Evolutionary conservation across 495 filamentous ascomycete species (phyloP), one percentile per base, ranked within the genome.

Genomic region (Neurospora sp.): DNA sequence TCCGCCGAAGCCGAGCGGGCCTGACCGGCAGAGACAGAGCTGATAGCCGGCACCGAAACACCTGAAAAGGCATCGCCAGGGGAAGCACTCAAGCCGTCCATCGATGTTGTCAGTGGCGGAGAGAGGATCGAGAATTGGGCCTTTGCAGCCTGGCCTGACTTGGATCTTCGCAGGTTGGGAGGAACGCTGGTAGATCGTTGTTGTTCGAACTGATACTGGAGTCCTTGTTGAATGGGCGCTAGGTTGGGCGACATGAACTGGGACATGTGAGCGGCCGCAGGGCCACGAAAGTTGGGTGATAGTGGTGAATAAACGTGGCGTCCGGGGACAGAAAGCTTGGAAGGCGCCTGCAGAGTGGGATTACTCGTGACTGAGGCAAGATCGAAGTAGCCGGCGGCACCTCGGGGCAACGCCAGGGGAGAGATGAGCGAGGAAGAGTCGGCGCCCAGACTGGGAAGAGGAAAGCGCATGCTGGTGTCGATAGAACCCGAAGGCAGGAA

Each of bases 351-450:
- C 62, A 44, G 72, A 3, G 37, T 38, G 7, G 72, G 54, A 44
- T 70, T 41, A 23, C 72, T 66, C 5, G 72, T 74, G 11, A 10
- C 42, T 4, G 74, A 70, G 37, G 73, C 39, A 11, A 78, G 77
- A 72, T 83, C 80, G 54, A 84, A 79, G 74, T 80, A 84, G 41
- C 80, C 78, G 11, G 74, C 48, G 66, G 81, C 70, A 27, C 81
- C 79, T 35, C 77, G 81, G 39, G 83, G 81, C 70, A 85, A 75
- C 35, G 80, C 73, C 48, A 85, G 72, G 11, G 83, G 84, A 6
- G 84, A 85, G 69, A 84, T 83, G 71, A 85, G 70, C 35, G 83
- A 80, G 48, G 80, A 75, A 39, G 81, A 75, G 12, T 74, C 75
- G 42, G 80, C 81, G 76, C 78, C 75, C 31, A 79, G 74, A 42